Base-by-base conservation (phyloP, 345 rosid species). In the Boechera stricta region DNA sequence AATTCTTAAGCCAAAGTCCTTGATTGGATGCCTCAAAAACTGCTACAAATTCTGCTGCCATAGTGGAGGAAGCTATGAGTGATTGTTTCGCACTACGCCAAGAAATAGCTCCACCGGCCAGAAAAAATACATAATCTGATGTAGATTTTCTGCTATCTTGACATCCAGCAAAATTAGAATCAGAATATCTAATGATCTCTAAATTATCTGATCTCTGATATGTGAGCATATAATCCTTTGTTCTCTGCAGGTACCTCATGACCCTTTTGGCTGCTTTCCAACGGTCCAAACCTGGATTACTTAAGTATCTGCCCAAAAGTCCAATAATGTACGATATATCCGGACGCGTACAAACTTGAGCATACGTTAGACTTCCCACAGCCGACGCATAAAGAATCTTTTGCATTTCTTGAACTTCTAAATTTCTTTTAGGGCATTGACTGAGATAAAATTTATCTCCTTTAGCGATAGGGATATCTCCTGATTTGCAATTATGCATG, bases 81-180 rank as follows among this genome's bases (percentile, higher is more conserved):
- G 24, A 21, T 21, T 21, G 24, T 21, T 21, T 21, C 24, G 24
- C 24, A 28, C 3, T 28, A 28, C 29, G 29, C 29, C 3, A 28
- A 28, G 1, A 28, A 28, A 28, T 28, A 28, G 29, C 3, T 28
- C 29, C 2, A 28, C 2, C 29, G 3, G 29, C 29, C 29, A 28
- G 3, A 0, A 28, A 0, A 28, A 28, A 28, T 2, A 28, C 2
- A 2, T 2, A 28, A 28, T 7, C 4, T 12, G 4, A 67, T 1
- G 58, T 51, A 6, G 44, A 33, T 5, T 18, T 35, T 33, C 5
- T 5, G 35, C 16, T 33, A 61, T 61, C 15, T 67, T 18, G 33
- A 3, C 71, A 67, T 67, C 45, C 21, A 16, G 1, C 58, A 48
- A 16, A 66, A 66, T 49, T 16, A 66, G 3, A 66, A 49, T 66